Evolutionary conservation across 192 early-diverging fungal genomes (phyloP).

Genomic region (Podila verticillata): DNA sequence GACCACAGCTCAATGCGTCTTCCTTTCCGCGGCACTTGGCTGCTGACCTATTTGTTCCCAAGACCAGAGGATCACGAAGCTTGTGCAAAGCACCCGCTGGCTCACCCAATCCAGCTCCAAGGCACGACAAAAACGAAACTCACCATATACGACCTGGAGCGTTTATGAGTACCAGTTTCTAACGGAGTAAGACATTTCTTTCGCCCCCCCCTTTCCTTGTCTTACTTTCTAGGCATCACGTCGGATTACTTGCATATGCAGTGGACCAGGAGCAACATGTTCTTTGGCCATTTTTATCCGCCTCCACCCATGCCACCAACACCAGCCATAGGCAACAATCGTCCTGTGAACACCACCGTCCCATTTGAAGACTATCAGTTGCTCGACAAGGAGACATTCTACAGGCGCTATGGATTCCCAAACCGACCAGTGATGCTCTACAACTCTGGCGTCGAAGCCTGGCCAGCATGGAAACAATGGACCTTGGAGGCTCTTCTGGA

Average conservation of each 20-base stretch:
- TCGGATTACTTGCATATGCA: conserved; percentile 43
- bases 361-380: conserved; percentile 40
- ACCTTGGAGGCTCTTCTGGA: conserved; percentile 27
- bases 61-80: conserved; percentile 20
- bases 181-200: not conserved
- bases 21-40: conserved; percentile 45
- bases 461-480: conserved; percentile 56
- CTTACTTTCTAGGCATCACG: conserved; percentile 11
- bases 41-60: conserved; percentile 53
- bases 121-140: not conserved
- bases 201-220: not conserved
- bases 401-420: conserved; percentile 38
- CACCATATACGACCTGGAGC: not conserved
- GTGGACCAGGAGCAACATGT: conserved; percentile 50
- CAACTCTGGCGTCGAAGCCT: conserved; percentile 50
- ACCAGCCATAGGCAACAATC: not conserved
- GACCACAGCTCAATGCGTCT: conserved; percentile 14
- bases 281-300: conserved; percentile 51
- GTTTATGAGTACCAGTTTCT: no score
- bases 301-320: conserved; percentile 25
- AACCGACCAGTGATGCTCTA: conserved; percentile 50
- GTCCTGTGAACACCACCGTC: conserved; percentile 6
- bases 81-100: conserved; percentile 23
- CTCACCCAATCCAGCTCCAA: conserved; percentile 21
- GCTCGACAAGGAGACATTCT: conserved; percentile 36